Evolutionary conservation across 1,139 yeast species (phyloP), one percentile per base, ranked within the genome.

Genomic region (Yamadazyma songkhlaensis): DNA sequence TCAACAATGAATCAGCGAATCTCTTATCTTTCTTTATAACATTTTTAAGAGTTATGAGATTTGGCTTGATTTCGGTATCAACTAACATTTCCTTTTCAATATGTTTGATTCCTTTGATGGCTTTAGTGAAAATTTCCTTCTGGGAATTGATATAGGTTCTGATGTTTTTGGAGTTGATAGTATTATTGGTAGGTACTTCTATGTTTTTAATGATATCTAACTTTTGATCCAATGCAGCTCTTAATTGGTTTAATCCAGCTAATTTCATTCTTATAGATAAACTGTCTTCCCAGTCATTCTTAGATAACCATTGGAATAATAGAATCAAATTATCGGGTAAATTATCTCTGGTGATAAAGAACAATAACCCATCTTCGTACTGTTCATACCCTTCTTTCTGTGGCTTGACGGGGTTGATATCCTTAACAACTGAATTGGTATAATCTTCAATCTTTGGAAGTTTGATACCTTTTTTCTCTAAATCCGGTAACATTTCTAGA

Each of bases 191-290:
- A 2, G 38, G 48, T 21, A 30, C 40, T 39, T 28, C 32, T 9
- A 43, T 37, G 2, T 35, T 29, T 25, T 64, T 62, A 13, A 73
- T 49, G 3, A 67, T 47, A 0, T 57, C 60, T 8, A 71, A 47
- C 44, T 64, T 83, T 60, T 55, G 67, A 22, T 68, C 74, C 14
- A 83, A 49, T 2, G 86, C 81, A 6, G 62, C 55, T 28, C 74
- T 60, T 32, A 84, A 56, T 48, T 80, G 79, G 45, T 77, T 75
- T 31, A 81, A 53, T 1, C 86, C 88, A 23, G 80, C 79, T 7
- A 83, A 59, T 43, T 67, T 62, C 72, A 79, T 74, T 49, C 87
- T 65, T 29, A 79, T 53, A 0, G 75, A 68, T 12, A 66, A 53
- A 6, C 50, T 50, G 3, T 46, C 49, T 45, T 80, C 85, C 53